phyloP scores from a whole-genome alignment of 176 grass and related monocot species.

The Poa annua region DNA sequence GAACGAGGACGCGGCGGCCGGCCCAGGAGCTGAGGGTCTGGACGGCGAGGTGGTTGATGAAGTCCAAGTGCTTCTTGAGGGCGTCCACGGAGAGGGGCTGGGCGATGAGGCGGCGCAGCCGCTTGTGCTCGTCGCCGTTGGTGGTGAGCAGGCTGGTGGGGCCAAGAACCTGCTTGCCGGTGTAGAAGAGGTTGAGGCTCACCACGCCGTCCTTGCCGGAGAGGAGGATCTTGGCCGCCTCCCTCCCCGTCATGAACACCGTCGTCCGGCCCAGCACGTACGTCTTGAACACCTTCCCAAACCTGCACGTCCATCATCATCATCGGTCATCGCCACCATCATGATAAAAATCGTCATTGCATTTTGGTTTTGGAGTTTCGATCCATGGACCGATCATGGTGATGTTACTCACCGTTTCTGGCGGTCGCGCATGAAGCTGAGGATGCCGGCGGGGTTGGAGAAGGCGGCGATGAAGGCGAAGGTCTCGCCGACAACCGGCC shows the following conservation, averaged over 20 bases:
- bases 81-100: slow-evolving; percentile 71
- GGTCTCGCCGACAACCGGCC: slow-evolving; percentile 72
- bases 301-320: slow-evolving; percentile 17
- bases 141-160: slow-evolving; percentile 72
- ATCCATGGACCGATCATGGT: background rate
- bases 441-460: slow-evolving; percentile 55
- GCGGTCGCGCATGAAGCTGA: slow-evolving; percentile 69
- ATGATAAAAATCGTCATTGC: too few relatives aligned
- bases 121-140: slow-evolving; percentile 72
- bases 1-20: slow-evolving; percentile 54
- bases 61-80: slow-evolving; percentile 56
- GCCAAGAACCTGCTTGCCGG: slow-evolving; percentile 69
- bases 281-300: slow-evolving; percentile 81
- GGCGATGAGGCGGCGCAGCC: slow-evolving; percentile 60
- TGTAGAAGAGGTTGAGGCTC: slow-evolving; percentile 74
- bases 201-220: slow-evolving; percentile 77
- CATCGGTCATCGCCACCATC: too few relatives aligned
- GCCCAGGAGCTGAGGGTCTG: slow-evolving; percentile 54
- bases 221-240: slow-evolving; percentile 67
- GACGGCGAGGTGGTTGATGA: slow-evolving; percentile 58
- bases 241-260: slow-evolving; percentile 72
- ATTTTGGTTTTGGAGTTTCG: background rate
- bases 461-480: slow-evolving; percentile 72
- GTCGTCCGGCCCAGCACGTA: slow-evolving; percentile 62
- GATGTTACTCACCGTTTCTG: slow-evolving; percentile 34